Percentiles rank a stretch among this genome's conserved stretches.
phyloP scores from a whole-genome alignment of 2,329 filamentous ascomycete species.

The Colletotrichum zoysiae region DNA sequence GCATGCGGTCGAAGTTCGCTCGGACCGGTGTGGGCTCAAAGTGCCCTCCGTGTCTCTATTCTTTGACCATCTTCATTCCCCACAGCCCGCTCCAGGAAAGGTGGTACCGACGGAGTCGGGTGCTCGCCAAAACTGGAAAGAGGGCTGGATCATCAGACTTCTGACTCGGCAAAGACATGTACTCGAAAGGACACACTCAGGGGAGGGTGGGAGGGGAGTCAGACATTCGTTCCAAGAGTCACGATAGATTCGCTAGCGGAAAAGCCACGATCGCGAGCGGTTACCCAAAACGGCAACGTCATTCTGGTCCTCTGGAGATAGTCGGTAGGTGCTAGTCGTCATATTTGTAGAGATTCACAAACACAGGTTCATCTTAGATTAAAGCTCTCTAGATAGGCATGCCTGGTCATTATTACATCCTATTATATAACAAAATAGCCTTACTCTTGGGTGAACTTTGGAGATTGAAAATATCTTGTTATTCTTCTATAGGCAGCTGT shows the following conservation, averaged over 20 bases:
- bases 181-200: background rate
- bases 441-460: too few species aligned
- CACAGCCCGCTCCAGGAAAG: background rate
- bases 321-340: background rate
- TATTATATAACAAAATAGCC: too few species aligned
- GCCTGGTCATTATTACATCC: too few species aligned
- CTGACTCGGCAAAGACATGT: background rate
- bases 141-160: background rate
- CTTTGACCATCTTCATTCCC: background rate
- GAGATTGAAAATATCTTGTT: too few species aligned
- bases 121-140: background rate
- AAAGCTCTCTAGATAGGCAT: too few species aligned
- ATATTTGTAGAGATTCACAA: background rate
- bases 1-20: conserved; percentile 5
- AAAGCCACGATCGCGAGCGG: background rate
- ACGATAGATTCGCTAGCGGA: background rate
- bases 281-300: background rate
- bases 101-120: conserved; percentile 9
- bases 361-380: too few species aligned
- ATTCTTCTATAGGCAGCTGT: too few species aligned
- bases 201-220: background rate
- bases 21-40: background rate
- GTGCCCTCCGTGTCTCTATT: background rate
- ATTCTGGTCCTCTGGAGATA: background rate
- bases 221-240: background rate